A percentile compares a stretch with the other conserved stretches of the same genome.
phyloP scores from a whole-genome alignment of 75 land plant genomes.

The Chamaecyparis obtusa region DNA sequence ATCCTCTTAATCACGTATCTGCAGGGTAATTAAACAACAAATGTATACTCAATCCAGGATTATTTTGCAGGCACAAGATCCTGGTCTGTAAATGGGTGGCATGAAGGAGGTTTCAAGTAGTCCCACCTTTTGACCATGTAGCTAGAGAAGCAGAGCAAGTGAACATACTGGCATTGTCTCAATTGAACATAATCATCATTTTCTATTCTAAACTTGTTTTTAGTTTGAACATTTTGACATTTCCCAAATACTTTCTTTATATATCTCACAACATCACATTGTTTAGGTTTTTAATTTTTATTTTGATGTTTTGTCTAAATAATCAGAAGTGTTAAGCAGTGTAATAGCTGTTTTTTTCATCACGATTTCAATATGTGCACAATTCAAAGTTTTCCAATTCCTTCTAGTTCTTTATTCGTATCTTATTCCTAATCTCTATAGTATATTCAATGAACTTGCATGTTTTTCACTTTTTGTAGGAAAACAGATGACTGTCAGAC shows the following conservation, averaged over 20 bases:
- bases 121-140: not conserved
- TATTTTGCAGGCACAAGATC: not conserved
- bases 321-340: not conserved
- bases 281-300: not conserved
- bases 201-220: not conserved
- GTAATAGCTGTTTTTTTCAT: not conserved
- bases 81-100: not conserved
- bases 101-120: not conserved
- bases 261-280: not conserved
- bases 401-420: not conserved
- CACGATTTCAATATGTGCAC: not conserved
- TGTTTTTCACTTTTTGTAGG: conserved; percentile 30
- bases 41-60: not conserved
- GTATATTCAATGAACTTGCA: not conserved
- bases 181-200: not conserved
- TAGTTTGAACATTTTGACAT: not conserved
- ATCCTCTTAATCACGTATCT: not conserved
- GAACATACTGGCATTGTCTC: not conserved
- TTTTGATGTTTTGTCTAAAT: not conserved
- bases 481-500: conserved; percentile 52
- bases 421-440: not conserved
- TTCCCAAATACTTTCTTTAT: not conserved
- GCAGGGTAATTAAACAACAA: not conserved
- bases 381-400: not conserved
- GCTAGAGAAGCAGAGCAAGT: not conserved